Base-by-base conservation (phyloP, 257 asterid species). In the Solanum virginianum region DNA sequence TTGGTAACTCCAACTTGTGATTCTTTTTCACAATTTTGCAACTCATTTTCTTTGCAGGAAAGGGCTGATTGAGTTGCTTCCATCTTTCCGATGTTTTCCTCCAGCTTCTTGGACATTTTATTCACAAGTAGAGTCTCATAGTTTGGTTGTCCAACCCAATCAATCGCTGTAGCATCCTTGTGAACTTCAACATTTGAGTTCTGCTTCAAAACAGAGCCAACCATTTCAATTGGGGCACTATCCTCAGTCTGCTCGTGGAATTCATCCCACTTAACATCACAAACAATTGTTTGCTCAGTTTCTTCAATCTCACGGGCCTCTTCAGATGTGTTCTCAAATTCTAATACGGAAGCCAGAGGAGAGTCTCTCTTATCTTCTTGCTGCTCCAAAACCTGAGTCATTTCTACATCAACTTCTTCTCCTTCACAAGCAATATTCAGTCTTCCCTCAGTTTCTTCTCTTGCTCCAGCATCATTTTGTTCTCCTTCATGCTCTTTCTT, bases 21-120 rank as follows among this genome's bases (percentile, higher is more conserved):
- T 81, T 86, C 91, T 82, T 81, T 71, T 36, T 69, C 88, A 87
- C 65, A 69, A 79, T 84, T 47, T 63, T 81, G 57, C 71, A 80
- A 49, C 81, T 80, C 89, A 84, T 85, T 83, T 63, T 80, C 91
- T 84, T 88, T 88, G 72, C 79, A 62, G 75, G 89, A 88, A 86
- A 82, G 22, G 81, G 87, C 80, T 72, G 77, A 90, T 66, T 75
- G 87, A 84, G 82, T 41, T 72, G 87, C 71, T 88, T 84, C 90
- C 81, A 36, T 84, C 83, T 85, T 89, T 45, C 85, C 86, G 29
- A 41, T 20, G 71, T 75, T 84, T 26, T 81, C 91, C 85, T 82
- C 85, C 43, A n/a, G 85, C 86, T 86, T 89, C 85, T 63, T 85
- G 20, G 77, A 79, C 65, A 88, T 72, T 81, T 83, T 65, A 53